Percentiles rank a stretch among this genome's conserved stretches.
These are phyloP conservation scores for Ilex aquifolium DNA, from an alignment of 257 asterid species.

Conservation along the genomic window DNA sequence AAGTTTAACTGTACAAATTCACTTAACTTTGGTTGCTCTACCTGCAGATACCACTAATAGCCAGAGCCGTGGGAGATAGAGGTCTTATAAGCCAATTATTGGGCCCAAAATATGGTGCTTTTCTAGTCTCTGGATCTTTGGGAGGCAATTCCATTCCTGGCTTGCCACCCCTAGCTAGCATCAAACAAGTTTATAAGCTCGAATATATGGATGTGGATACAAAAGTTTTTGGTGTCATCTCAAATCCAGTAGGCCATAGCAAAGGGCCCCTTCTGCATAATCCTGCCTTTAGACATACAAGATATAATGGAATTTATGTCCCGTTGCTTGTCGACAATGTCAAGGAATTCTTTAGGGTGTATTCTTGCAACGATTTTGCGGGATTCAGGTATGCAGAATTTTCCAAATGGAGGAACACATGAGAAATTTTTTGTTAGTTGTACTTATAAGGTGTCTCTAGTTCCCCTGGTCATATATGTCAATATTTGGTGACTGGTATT, in stretches of 20 bases:
- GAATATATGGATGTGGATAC: slow-evolving; percentile 47
- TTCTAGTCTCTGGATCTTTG: slow-evolving; percentile 38
- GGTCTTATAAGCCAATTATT: slow-evolving; percentile 66
- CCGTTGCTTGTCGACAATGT: slow-evolving; percentile 61
- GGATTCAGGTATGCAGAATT: slow-evolving; percentile 50
- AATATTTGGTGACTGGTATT: too few relatives aligned
- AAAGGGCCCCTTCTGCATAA: slow-evolving; percentile 74
- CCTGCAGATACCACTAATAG: slow-evolving; percentile 49
- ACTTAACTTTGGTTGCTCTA: background rate
- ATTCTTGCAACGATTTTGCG: slow-evolving; percentile 52
- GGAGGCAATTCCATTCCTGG: slow-evolving; percentile 41
- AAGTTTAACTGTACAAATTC: too few relatives aligned
- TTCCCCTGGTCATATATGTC: background rate
- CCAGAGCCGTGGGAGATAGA: slow-evolving; percentile 55
- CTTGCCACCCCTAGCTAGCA: slow-evolving; percentile 49
- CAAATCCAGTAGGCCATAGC: slow-evolving; percentile 67
- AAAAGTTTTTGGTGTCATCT: slow-evolving; percentile 51
- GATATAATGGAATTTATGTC: slow-evolving; percentile 61
- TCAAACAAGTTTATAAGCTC: slow-evolving; percentile 47
- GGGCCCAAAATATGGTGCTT: slow-evolving; percentile 72
- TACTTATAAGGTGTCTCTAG: background rate
- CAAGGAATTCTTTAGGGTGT: slow-evolving; percentile 53
- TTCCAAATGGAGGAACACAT: background rate
- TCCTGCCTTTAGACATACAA: slow-evolving; percentile 52
- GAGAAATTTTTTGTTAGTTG: background rate